Evolutionary conservation across 2,329 filamentous ascomycete species (phyloP).

Genomic region (Zasmidium angulare): DNA sequence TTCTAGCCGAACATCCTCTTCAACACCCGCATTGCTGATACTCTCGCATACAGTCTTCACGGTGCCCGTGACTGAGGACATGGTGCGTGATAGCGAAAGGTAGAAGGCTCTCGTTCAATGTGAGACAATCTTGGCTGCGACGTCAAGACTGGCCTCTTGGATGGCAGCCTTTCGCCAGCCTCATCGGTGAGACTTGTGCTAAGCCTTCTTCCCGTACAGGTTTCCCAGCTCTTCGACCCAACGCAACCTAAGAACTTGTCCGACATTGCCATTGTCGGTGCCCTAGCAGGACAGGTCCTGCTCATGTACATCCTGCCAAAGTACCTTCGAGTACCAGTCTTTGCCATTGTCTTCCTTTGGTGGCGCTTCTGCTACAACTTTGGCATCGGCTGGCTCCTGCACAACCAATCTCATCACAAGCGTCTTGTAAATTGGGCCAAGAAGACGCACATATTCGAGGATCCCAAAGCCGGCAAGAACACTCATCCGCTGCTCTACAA

Average conservation of each 20-base stretch:
- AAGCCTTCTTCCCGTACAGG: too few species aligned
- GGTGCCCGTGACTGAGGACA: conserved; percentile 94
- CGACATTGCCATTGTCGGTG: conserved; percentile 74
- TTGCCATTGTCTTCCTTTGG: conserved; percentile 82
- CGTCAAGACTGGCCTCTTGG: too few species aligned
- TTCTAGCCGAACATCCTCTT: background rate
- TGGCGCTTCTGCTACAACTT: conserved; percentile 93
- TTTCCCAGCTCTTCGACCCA: conserved; percentile 92
- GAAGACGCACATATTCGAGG: conserved; percentile 81
- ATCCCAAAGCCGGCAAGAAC: conserved; percentile 76
- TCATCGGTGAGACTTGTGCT: too few species aligned
- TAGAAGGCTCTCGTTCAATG: too few species aligned
- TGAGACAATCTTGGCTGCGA: too few species aligned
- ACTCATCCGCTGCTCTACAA: conserved; percentile 79
- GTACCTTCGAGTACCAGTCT: conserved; percentile 69
- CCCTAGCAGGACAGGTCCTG: conserved; percentile 73
- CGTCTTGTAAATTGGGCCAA: conserved; percentile 84
- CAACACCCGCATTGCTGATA: conserved; percentile 26
- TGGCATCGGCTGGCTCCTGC: conserved; percentile 86
- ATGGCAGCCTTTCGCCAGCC: too few species aligned
- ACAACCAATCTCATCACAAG: conserved; percentile 85
- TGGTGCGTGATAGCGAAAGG: too few species aligned
- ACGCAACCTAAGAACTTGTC: conserved; percentile 93
- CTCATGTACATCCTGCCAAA: conserved; percentile 72
- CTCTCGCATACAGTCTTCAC: conserved; percentile 70